phyloP scores from a whole-genome alignment of 2,329 filamentous ascomycete genomes.

The Microascus cirrosus region DNA sequence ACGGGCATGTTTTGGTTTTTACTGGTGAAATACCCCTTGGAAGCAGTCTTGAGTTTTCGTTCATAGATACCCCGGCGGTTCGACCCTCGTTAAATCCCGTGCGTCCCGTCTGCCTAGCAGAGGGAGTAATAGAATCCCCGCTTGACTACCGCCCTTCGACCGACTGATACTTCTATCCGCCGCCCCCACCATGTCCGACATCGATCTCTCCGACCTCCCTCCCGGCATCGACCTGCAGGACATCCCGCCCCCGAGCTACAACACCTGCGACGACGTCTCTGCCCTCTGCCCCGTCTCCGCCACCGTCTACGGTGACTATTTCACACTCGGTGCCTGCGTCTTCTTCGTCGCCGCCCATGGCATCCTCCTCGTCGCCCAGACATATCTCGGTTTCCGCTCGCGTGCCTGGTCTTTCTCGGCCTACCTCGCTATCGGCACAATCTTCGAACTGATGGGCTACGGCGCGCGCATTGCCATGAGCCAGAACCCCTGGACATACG shows the following conservation, averaged over 20 bases:
- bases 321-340: constrained; percentile 12
- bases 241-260: not conserved
- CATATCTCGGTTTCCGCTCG: constrained; percentile 18
- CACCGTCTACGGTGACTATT: constrained; percentile 14
- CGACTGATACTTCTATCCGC: not conserved
- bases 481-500: constrained; percentile 25
- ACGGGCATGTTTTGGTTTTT: too few species aligned
- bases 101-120: too few species aligned
- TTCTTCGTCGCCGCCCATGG: constrained; percentile 23
- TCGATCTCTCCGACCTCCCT: not conserved
- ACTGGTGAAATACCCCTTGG: too few species aligned
- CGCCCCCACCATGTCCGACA: not conserved
- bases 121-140: too few species aligned
- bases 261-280: constrained; percentile 1
- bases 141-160: too few species aligned
- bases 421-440: constrained; percentile 20
- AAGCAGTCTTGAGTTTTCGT: too few species aligned
- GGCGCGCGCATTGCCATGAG: constrained; percentile 25
- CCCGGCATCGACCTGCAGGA: not conserved
- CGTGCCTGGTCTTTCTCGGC: constrained; percentile 26
- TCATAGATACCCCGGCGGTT: too few species aligned
- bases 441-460: constrained; percentile 29
- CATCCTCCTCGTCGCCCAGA: constrained; percentile 19
- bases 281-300: constrained; percentile 10
- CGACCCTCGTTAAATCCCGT: too few species aligned